Evolutionary conservation across 306 rosid genomes (phyloP).

Genomic region (Acacia melanoxylon): DNA sequence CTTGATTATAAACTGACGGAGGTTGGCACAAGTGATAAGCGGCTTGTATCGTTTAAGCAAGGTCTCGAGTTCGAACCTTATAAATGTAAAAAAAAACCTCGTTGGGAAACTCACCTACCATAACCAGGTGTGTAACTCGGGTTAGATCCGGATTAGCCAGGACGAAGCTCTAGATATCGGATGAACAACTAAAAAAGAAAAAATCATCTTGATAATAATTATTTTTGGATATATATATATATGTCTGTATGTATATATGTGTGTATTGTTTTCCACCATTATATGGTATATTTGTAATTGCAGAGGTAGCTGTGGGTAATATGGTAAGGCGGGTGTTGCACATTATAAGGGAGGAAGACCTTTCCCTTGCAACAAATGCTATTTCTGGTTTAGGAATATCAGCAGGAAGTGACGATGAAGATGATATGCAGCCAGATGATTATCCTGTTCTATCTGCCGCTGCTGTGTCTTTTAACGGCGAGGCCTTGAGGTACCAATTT

Average conservation of each 20-base stretch:
- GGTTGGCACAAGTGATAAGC: too few species aligned
- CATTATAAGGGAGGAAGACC: constrained; percentile 93
- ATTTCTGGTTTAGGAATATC: constrained; percentile 75
- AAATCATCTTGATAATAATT: not conserved
- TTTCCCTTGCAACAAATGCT: constrained; percentile 80
- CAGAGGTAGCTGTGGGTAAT: constrained; percentile 98
- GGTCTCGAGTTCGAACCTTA: too few species aligned
- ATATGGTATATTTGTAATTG: constrained; percentile 35
- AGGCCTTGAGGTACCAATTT: too few species aligned
- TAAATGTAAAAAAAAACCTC: too few species aligned
- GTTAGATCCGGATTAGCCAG: too few species aligned
- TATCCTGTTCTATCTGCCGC: constrained; percentile 77
- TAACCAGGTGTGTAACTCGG: too few species aligned
- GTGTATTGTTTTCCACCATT: constrained; percentile 16
- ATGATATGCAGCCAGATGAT: constrained; percentile 65
- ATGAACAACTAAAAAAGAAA: too few species aligned
- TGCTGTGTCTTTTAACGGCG: constrained; percentile 33
- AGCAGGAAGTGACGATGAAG: constrained; percentile 81
- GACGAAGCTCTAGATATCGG: too few species aligned
- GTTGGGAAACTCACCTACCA: too few species aligned
- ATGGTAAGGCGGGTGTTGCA: constrained; percentile 93
- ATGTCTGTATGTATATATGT: not conserved
- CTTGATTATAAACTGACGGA: too few species aligned
- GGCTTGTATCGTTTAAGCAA: too few species aligned
- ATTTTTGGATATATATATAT: constrained; percentile 4